Percentiles rank a stretch among this genome's conserved stretches.
phyloP scores from a whole-genome alignment of 306 rosid species.

The Lathyrus aphaca region DNA sequence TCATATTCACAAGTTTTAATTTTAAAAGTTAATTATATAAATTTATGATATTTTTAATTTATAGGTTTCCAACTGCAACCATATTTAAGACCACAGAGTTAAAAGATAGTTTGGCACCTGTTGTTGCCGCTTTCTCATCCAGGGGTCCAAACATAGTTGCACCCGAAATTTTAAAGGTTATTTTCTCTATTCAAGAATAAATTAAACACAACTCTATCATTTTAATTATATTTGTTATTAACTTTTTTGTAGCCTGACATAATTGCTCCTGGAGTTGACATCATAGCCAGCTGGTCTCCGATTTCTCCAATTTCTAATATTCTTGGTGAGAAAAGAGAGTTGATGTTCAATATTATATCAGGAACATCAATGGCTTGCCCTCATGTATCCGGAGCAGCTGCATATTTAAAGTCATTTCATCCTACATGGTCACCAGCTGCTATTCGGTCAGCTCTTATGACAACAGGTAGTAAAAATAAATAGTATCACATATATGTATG shows the following conservation, averaged over 20 bases:
- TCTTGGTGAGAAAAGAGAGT: background rate
- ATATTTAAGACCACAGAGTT: conserved; percentile 31
- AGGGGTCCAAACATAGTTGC: background rate
- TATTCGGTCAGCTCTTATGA: conserved; percentile 41
- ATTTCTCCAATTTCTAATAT: background rate
- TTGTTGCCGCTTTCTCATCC: background rate
- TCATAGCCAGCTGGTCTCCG: conserved; percentile 49
- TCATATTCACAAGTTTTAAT: background rate
- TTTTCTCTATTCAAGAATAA: background rate
- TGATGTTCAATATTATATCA: background rate
- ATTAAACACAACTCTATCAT: background rate
- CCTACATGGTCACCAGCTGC: conserved; percentile 42
- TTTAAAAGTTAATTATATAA: background rate
- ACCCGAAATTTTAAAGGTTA: background rate
- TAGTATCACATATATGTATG: no score
- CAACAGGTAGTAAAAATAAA: conserved; percentile 17
- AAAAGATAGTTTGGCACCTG: conserved; percentile 35
- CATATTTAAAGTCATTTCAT: conserved; percentile 33
- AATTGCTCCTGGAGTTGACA: conserved; percentile 44
- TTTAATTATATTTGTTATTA: background rate
- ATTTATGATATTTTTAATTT: background rate
- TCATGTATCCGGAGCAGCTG: conserved; percentile 24
- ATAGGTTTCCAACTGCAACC: conserved; percentile 36
- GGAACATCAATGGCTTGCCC: conserved; percentile 50
- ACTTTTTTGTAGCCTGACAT: conserved; percentile 45